Evolutionary conservation across 2,329 filamentous ascomycete genomes (phyloP), one percentile per base, ranked within the genome.

Genomic region (Colletotrichum sp.): DNA sequence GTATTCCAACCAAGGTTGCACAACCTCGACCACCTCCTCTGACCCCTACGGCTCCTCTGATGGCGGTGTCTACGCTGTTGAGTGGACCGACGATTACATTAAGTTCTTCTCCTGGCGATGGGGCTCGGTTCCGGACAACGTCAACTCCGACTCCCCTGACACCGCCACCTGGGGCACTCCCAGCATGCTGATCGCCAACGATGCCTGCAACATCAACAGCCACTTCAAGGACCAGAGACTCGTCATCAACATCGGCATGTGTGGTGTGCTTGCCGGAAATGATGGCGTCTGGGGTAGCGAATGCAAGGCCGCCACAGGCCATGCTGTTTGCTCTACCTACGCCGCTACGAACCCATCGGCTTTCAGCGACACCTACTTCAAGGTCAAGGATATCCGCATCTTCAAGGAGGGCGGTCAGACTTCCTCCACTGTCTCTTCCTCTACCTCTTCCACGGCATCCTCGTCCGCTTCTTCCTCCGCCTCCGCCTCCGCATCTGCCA

Each of bases 161-260:
- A 93, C 95, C 1, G 82, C 85, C 2, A 83, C 81, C 52, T 96
- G 95, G 94, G 93, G 92, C 8, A 87, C 82, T 6, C 94, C 95
- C 1, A 83, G 88, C 5, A 92, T 93, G 15, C 86, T 88, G 25
- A 93, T 95, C 2, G 91, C 91, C 19, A 87, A 86, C 66, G 78
- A 79, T 71, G 80, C 80, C 52, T 98, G 95, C 84, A 87, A 95
- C 78, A 91, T 95, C 78, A 85, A 91, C 77, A 83, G 82, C 3
- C 88, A 90, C 80, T 94, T 97, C 83, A 86, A 85, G 77, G 87
- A 92, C 80, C 90, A 96, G 87, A 90, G 92, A 79, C 90, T 98
- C 76, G 91, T 95, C 71, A 90, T 96, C 79, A 92, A 95, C 86
- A 95, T 94, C 61, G 84, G 92, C 55, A 94, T 96, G 83, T 96